Evolutionary conservation across 208 protist species (phyloP).

Genomic region (Trypanosoma rangeli): DNA sequence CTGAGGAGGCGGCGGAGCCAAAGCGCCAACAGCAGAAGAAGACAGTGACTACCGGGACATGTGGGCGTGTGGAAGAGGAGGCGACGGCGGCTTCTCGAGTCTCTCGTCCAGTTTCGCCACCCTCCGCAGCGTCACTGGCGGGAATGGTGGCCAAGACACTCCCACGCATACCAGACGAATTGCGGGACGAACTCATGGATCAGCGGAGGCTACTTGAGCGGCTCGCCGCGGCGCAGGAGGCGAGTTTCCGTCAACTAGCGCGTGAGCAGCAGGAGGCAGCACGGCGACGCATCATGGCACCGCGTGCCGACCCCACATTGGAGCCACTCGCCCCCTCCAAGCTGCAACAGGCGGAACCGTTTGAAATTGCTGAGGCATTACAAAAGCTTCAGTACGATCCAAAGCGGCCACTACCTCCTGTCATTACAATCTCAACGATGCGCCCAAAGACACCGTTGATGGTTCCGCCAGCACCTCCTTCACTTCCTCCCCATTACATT

Average conservation of each 20-base stretch:
- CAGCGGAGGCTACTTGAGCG: conserved; percentile 62
- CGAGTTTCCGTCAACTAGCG: conserved; percentile 27
- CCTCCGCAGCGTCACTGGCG: conserved; percentile 7
- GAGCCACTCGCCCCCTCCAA: neutral
- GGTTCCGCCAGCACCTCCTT: conserved; percentile 10
- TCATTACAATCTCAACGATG: conserved; percentile 43
- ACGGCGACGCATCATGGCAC: conserved; percentile 33
- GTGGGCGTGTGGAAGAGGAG: neutral
- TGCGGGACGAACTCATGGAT: conserved; percentile 45
- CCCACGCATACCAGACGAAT: conserved; percentile 35
- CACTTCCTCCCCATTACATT: conserved; percentile 38
- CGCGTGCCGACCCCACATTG: conserved; percentile 24
- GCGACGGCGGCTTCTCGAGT: neutral
- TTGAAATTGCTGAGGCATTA: conserved; percentile 17
- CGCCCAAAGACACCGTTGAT: conserved; percentile 4
- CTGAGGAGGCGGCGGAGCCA: neutral
- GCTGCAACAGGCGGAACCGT: conserved; percentile 20
- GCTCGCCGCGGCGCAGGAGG: conserved; percentile 44
- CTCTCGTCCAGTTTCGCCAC: neutral
- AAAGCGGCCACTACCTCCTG: conserved; percentile 32
- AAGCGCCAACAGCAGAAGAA: neutral
- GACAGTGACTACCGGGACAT: neutral
- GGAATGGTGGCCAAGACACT: conserved; percentile 12
- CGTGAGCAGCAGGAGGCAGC: conserved; percentile 34
- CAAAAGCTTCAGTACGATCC: conserved; percentile 11